phyloP scores from a whole-genome alignment of 495 filamentous ascomycete genomes.

The Talaromyces trachyspermus region DNA sequence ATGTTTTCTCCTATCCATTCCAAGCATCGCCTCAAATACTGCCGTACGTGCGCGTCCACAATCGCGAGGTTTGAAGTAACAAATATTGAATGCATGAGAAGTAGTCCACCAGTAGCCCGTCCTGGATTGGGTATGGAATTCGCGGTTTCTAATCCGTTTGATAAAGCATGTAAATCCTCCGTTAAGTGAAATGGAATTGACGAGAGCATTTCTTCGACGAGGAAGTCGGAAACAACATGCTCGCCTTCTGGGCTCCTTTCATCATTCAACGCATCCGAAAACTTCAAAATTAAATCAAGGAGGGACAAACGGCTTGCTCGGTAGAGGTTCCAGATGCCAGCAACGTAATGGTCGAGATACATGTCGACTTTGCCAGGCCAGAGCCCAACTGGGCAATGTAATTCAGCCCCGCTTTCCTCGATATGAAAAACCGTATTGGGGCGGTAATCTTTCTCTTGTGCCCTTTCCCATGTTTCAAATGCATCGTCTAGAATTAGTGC shows the following conservation, averaged over 20 bases:
- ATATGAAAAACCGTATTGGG: constrained; percentile 12
- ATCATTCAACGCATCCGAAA: constrained; percentile 11
- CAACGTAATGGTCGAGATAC: constrained; percentile 22
- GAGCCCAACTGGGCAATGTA: constrained; percentile 7
- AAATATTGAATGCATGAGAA: constrained; percentile 27
- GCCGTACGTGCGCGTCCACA: constrained; percentile 14
- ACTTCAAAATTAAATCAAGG: constrained; percentile 10
- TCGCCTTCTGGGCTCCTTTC: background rate
- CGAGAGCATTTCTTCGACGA: constrained; percentile 19
- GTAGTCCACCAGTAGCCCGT: constrained; percentile 19
- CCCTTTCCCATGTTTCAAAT: constrained; percentile 13
- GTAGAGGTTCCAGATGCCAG: constrained; percentile 23
- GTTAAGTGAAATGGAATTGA: constrained; percentile 26
- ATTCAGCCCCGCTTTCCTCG: background rate
- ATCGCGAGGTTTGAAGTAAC: constrained; percentile 17
- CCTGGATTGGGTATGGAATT: constrained; percentile 16
- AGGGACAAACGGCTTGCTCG: constrained; percentile 20
- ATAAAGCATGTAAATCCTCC: constrained; percentile 22
- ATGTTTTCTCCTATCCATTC: constrained; percentile 24
- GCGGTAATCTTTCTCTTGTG: constrained; percentile 8
- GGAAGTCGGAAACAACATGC: background rate
- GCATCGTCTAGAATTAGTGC: constrained; percentile 10
- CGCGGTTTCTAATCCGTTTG: constrained; percentile 5
- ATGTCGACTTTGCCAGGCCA: constrained; percentile 17
- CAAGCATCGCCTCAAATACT: constrained; percentile 19